These are phyloP conservation scores for Tympanopsis confertula DNA, from an alignment of 2,329 filamentous ascomycete species.

Conservation along the genomic window DNA sequence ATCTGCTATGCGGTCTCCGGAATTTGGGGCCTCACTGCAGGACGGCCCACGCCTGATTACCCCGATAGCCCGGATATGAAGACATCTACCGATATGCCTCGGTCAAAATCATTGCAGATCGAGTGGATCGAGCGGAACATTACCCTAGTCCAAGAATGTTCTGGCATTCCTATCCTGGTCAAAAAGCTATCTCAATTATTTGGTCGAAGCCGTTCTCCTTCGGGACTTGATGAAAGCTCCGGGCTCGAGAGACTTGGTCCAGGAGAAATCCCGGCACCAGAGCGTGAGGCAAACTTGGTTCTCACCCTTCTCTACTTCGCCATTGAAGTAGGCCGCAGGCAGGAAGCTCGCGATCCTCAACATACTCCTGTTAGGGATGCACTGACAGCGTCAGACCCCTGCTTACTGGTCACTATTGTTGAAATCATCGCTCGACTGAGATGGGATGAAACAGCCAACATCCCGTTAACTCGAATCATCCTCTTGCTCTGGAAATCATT, in stretches of 20 bases:
- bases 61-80: slow-evolving; percentile 11
- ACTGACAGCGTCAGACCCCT: slow-evolving; percentile 25
- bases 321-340: slow-evolving; percentile 24
- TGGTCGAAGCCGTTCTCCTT: not conserved
- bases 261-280: slow-evolving; percentile 19
- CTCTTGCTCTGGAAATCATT: slow-evolving; percentile 87
- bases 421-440: slow-evolving; percentile 21
- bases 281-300: slow-evolving; percentile 25
- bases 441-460: slow-evolving; percentile 32
- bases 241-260: slow-evolving; percentile 17
- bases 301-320: slow-evolving; percentile 27
- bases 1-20: slow-evolving; percentile 30
- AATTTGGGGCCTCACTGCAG: slow-evolving; percentile 30
- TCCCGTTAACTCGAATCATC: slow-evolving; percentile 48
- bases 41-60: slow-evolving; percentile 17
- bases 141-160: slow-evolving; percentile 19
- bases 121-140: slow-evolving; percentile 30
- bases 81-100: slow-evolving; percentile 16
- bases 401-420: slow-evolving; percentile 23
- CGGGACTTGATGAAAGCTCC: slow-evolving; percentile 2
- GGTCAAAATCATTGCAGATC: slow-evolving; percentile 26
- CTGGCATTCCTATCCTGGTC: slow-evolving; percentile 14
- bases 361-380: slow-evolving; percentile 12
- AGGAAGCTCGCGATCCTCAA: slow-evolving; percentile 13
- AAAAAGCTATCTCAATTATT: not conserved